Evolutionary conservation across 768 basidiomycete species (phyloP).

Genomic region (Podaxis sp.): DNA sequence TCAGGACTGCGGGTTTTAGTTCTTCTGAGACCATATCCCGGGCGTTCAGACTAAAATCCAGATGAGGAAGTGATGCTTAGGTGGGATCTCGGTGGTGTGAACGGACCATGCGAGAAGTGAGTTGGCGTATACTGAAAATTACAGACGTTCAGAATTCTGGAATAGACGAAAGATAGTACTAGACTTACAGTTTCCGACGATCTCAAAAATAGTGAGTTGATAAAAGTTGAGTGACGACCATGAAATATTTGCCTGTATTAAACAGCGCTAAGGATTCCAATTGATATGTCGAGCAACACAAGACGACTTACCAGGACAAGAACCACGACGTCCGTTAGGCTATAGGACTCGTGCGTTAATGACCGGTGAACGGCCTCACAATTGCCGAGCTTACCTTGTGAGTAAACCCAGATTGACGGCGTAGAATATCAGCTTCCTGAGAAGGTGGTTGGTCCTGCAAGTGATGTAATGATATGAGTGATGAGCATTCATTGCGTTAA

Average conservation of each 20-base stretch:
- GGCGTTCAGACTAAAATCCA: constrained; percentile 1
- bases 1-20: background rate
- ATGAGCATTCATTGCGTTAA: background rate
- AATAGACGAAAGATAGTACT: background rate
- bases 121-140: constrained; percentile 7
- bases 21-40: constrained; percentile 13
- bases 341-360: background rate
- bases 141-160: background rate
- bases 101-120: constrained; percentile 10
- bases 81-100: background rate
- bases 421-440: constrained; percentile 11
- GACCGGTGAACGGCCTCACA: background rate
- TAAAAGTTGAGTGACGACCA: constrained; percentile 10
- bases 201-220: constrained; percentile 9
- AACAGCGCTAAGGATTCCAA: background rate
- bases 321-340: constrained; percentile 9
- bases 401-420: constrained; percentile 9
- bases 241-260: background rate
- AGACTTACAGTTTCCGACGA: constrained; percentile 10
- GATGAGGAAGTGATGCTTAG: background rate
- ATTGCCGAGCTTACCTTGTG: background rate
- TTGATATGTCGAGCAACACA: background rate
- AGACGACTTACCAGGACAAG: background rate
- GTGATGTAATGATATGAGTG: background rate
- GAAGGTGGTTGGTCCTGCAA: background rate